Conservation (phyloP, 2,329 filamentous ascomycete species). For the Diaporthe vexans region DNA sequence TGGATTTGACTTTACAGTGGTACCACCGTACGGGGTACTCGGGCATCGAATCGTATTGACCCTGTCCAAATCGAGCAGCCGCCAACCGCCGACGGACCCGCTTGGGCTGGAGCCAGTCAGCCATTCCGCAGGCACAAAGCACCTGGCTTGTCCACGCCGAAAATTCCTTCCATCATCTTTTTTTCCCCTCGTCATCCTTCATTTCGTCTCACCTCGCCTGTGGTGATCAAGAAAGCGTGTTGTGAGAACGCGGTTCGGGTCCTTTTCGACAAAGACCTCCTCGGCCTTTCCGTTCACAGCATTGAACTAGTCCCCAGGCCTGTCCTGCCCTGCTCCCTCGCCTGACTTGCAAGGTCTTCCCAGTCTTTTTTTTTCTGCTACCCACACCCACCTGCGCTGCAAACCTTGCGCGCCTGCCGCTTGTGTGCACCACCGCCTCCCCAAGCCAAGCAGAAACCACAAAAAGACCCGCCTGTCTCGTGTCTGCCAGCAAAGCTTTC, state of each 20-base stretch:
- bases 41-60: conserved; percentile 32
- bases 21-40: conserved; percentile 32
- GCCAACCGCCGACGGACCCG: conserved; percentile 31
- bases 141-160: conserved; percentile 15
- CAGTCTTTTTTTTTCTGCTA: conserved; percentile 15
- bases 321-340: conserved; percentile 18
- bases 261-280: conserved; percentile 28
- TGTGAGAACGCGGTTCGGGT: conserved; percentile 26
- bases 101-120: conserved; percentile 28
- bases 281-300: conserved; percentile 32
- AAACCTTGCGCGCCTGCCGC: conserved; percentile 37
- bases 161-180: conserved; percentile 19
- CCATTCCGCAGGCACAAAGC: conserved; percentile 29
- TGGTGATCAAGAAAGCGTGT: conserved; percentile 23
- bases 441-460: conserved; percentile 29
- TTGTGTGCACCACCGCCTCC: conserved; percentile 27
- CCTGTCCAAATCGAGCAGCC: conserved; percentile 24
- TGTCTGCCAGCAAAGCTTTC: conserved; percentile 29
- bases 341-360: conserved; percentile 35
- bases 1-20: conserved; percentile 31
- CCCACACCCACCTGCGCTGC: conserved; percentile 21
- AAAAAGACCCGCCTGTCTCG: conserved; percentile 34
- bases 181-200: conserved; percentile 2
- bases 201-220: conserved; percentile 22
- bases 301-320: conserved; percentile 28